Conservation (phyloP, 176 grass and related monocot species). For the Areca catechu region DNA sequence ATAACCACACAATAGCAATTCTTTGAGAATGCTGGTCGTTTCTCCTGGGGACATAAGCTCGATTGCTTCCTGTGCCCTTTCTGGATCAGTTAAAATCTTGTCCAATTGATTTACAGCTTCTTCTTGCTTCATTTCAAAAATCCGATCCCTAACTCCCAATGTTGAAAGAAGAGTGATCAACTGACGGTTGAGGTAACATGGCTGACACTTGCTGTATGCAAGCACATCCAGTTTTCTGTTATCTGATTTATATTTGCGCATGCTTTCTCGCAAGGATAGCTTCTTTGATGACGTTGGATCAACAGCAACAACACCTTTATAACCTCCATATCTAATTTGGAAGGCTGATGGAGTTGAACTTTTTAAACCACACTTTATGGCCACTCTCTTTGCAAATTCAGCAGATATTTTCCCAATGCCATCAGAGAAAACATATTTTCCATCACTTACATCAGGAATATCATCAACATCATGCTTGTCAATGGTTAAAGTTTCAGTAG, state of each 20-base stretch:
- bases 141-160: constrained; percentile 40
- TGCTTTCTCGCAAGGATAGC: constrained; percentile 80
- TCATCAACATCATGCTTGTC: constrained; percentile 30
- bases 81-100: constrained; percentile 49
- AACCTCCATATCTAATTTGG: constrained; percentile 89
- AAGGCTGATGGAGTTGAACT: constrained; percentile 66
- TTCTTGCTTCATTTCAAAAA: constrained; percentile 69
- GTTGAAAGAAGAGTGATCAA: constrained; percentile 84
- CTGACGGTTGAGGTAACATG: constrained; percentile 74
- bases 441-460: constrained; percentile 60
- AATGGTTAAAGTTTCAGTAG: constrained; percentile 70
- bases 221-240: constrained; percentile 77
- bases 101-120: constrained; percentile 47
- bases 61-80: constrained; percentile 48
- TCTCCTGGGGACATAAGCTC: constrained; percentile 72
- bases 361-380: constrained; percentile 56
- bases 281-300: constrained; percentile 54
- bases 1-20: constrained; percentile 59
- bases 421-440: constrained; percentile 65
- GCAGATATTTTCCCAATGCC: constrained; percentile 81
- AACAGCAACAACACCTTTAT: constrained; percentile 80
- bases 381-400: constrained; percentile 61
- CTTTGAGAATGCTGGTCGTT: constrained; percentile 57
- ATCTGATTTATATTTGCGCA: constrained; percentile 72
- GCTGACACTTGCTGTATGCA: constrained; percentile 83